Evolutionary conservation across 768 basidiomycete genomes (phyloP), one percentile per base, ranked within the genome.

Genomic region (Fomitopsis serialis): DNA sequence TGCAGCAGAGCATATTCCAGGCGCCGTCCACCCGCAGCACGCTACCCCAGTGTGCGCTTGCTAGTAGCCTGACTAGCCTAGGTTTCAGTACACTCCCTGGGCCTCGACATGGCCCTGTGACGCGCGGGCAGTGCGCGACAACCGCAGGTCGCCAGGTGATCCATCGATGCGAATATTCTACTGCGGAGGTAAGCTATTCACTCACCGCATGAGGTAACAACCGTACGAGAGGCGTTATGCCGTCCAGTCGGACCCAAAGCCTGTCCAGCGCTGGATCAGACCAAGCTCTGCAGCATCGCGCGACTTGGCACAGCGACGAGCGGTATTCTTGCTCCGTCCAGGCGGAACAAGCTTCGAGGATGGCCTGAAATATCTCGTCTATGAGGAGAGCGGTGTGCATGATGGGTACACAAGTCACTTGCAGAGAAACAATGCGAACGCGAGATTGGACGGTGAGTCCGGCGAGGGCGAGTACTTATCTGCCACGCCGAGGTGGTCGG

Each of bases 321-420:
- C 53, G 55, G 37, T 63, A 61, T 17, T 56, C 57, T 15, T 37
- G 21, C 22, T 34, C 10, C n/a, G 29, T 17, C 61, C 61, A 62
- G 49, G 56, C 57, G n/a, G 54, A 27, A 47, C 65, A 66, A 19
- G 54, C 25, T 42, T 65, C 66, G 34, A 67, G 57, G 3, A 67
- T 53, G 15, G 56, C 51, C 47, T 62, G 50, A 9, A 67, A 43
- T 32, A 67, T 46, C 47, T 67, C 66, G 56, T 67, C 66, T 29
- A 67, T 64, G 47, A 64, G 61, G 23, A 67, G 59, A 1, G 61
- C 64, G 2, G 45, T 42, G 51, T 67, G 64, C 66, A 67, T 67
- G 15, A 40, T 3, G 37, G 24, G 6, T 5, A 17, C 23, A 21
- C 44, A 21, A 45, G 24, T 13, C 44, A 25, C 23, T n/a, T 19